Evolutionary conservation across 371 early-diverging fungal species (phyloP), one percentile per base, ranked within the genome.

Genomic region (Mucor circinelloides): DNA sequence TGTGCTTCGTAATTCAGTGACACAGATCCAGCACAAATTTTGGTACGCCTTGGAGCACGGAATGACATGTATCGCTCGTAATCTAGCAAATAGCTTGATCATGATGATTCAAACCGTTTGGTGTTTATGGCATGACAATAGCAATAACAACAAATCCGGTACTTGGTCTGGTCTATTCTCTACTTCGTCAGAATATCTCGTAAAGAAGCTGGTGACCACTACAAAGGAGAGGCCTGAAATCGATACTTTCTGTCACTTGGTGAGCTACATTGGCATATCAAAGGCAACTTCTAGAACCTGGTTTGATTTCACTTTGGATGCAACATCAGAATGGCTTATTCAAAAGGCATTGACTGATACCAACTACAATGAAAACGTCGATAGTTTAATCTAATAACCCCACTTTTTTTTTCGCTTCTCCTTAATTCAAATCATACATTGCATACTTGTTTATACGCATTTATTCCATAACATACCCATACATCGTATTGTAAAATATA

Each of bases 41-140:
- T 72, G 68, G 69, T 38, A 68, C 34, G 65, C 65, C 6, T 12
- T 72, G 2, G 72, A 72, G 42, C 38, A 63, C 21, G 72, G 72
- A 19, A 60, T 72, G 62, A 63, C 55, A 27, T 27, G 32, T n/a
- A 28, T 60, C 15, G 69, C 72, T 1, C 62, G 50, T 23, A 40
- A 60, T 62, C 17, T 68, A 2, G 69, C 68, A 23, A 10, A 38
- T 3, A 61, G 60, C n/a, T 25, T 68, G 6, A 36, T 72, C 0
- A n/a, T 61, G 9, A 17, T 68, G 3, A 57, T 64, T 19, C 61
- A 72, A 32, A 61, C 62, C 8, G 36, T 62, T 3, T 52, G 63
- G 59, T 59, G 38, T 2, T 21, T 60, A 2, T 67, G 60, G 58
- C 38, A 60, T 31, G 50, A 68, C 40, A 28, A 57, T 28, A 60